These are phyloP conservation scores for Globisporangium parvum DNA, from an alignment of 352 stramenopile genomes.

Conservation along the genomic window DNA sequence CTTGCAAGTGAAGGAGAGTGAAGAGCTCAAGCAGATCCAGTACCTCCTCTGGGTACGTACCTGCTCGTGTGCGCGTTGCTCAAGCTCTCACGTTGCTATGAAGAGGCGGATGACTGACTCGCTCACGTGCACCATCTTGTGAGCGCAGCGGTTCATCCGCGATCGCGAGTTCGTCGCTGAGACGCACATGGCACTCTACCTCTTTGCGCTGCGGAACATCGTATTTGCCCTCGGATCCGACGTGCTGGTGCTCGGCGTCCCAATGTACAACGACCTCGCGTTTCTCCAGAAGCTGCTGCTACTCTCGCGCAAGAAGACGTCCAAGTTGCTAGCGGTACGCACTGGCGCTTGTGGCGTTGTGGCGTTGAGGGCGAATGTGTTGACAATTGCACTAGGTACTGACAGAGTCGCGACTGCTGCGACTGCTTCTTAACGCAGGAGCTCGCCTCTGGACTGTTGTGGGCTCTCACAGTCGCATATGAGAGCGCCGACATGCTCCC, in stretches of 20 bases:
- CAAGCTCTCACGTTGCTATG: not conserved
- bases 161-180: slow-evolving; percentile 14
- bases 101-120: too few species aligned
- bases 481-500: slow-evolving; percentile 3
- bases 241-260: not conserved
- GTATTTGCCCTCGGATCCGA: slow-evolving; percentile 8
- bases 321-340: slow-evolving; percentile 7
- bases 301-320: slow-evolving; percentile 9
- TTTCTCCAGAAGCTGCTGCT: slow-evolving; percentile 13
- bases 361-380: too few species aligned
- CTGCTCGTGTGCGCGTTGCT: not conserved
- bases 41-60: slow-evolving; percentile 7
- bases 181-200: slow-evolving; percentile 11
- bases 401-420: not conserved
- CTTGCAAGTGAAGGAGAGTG: slow-evolving; percentile 7
- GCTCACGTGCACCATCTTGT: not conserved
- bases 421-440: slow-evolving; percentile 2
- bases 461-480: slow-evolving; percentile 12
- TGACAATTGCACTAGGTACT: not conserved
- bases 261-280: slow-evolving; percentile 10
- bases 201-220: slow-evolving; percentile 13
- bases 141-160: slow-evolving; percentile 12
- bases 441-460: slow-evolving; percentile 14
- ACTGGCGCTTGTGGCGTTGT: not conserved
- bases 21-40: slow-evolving; percentile 14